Conservation (phyloP, 2,329 filamentous ascomycete species). For the Phaeosphaeria sp. region DNA sequence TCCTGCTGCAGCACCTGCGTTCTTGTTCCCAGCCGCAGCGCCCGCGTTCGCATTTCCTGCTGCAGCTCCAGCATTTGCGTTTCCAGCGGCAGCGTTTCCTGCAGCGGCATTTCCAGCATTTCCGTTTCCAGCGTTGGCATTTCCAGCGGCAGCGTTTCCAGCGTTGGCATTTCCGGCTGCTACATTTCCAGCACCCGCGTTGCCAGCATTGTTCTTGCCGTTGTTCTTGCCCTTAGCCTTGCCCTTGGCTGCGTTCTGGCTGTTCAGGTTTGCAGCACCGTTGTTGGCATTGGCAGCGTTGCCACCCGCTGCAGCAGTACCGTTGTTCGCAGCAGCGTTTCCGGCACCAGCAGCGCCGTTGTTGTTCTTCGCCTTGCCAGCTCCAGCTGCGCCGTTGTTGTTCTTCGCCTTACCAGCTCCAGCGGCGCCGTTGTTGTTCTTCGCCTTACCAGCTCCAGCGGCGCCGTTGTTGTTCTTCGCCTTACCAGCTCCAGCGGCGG, state of each 20-base stretch:
- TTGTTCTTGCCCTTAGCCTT: slow-evolving; percentile 2
- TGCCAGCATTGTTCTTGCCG: slow-evolving; percentile 1
- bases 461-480: background rate
- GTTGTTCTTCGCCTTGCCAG: background rate
- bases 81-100: slow-evolving; percentile 6
- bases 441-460: background rate
- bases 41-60: background rate
- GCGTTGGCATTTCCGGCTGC: background rate
- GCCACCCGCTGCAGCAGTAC: background rate
- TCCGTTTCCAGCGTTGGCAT: background rate
- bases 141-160: background rate
- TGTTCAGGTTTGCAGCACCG: background rate
- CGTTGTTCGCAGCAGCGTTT: background rate
- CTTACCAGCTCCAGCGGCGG: slow-evolving; percentile 2
- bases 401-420: background rate
- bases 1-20: slow-evolving; percentile 6
- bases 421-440: background rate
- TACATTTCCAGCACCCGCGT: background rate
- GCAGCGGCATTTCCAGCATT: slow-evolving; percentile 1
- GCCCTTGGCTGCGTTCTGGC: slow-evolving; percentile 1
- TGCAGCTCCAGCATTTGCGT: background rate
- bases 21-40: background rate
- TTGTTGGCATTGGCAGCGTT: slow-evolving; percentile 1
- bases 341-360: background rate
- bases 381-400: background rate